Evolutionary conservation across 208 protist genomes (phyloP).

Genomic region (Leishmania amazonensis): DNA sequence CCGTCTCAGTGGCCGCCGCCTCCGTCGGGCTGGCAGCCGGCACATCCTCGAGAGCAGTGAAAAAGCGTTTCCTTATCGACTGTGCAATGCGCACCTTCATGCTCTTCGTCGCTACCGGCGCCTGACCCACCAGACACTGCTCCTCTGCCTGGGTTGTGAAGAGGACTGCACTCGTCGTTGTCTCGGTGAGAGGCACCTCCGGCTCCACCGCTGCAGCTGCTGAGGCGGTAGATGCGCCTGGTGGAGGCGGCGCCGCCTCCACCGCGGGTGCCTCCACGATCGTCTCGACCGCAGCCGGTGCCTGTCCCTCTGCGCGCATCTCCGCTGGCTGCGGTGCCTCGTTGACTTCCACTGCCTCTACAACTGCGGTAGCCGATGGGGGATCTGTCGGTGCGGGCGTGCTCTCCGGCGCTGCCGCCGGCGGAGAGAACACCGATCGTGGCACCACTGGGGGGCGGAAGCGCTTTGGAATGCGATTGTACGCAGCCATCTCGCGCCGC

Average conservation of each 20-base stretch:
- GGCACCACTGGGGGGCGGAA: slow-evolving; percentile 12
- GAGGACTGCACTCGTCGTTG: neutral
- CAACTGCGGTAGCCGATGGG: neutral
- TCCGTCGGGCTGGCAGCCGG: neutral
- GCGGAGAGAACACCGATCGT: slow-evolving; percentile 1
- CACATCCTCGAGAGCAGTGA: slow-evolving; percentile 6
- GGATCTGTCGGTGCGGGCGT: neutral
- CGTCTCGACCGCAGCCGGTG: neutral
- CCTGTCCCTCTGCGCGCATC: neutral
- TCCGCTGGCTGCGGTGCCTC: neutral
- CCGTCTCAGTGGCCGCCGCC: neutral
- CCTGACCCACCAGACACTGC: neutral
- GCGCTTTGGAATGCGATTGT: slow-evolving; percentile 31
- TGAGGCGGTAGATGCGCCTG: neutral
- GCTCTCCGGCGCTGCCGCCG: neutral
- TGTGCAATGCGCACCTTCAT: neutral
- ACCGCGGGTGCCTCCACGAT: slow-evolving; percentile 5
- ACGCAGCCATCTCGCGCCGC: slow-evolving; percentile 25
- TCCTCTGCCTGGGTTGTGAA: neutral
- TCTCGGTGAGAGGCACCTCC: neutral
- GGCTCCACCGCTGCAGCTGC: neutral
- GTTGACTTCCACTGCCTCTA: neutral
- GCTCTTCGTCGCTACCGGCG: neutral
- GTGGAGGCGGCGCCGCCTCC: slow-evolving; percentile 1
- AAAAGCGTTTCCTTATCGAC: slow-evolving; percentile 1